Conservation (phyloP, 1,139 yeast species). For the Kazachstania sp. region DNA sequence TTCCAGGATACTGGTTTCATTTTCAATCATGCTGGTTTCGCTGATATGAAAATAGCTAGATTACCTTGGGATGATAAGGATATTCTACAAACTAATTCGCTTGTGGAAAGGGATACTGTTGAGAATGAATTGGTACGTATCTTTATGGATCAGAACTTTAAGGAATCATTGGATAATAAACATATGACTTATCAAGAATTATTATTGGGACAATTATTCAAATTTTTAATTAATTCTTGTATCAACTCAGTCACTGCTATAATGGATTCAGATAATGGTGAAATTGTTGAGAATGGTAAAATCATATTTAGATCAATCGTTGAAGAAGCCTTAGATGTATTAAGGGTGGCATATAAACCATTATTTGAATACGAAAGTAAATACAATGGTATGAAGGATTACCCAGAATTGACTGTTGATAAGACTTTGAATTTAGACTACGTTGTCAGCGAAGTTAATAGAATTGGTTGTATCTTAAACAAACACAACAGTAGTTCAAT, state of each 20-base stretch:
- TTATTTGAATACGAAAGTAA: constrained; percentile 25
- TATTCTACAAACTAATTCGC: constrained; percentile 18
- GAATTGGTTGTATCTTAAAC: constrained; percentile 39
- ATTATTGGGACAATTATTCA: constrained; percentile 58
- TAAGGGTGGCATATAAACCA: constrained; percentile 27
- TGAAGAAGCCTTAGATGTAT: constrained; percentile 39
- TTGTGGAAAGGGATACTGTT: constrained; percentile 12
- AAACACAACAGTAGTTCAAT: constrained; percentile 70
- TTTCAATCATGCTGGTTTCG: constrained; percentile 61
- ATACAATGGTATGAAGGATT: constrained; percentile 28
- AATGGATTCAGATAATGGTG: constrained; percentile 69
- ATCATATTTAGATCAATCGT: constrained; percentile 42
- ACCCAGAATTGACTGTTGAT: constrained; percentile 21
- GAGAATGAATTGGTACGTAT: constrained; percentile 23
- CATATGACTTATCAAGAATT: constrained; percentile 47
- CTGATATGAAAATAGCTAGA: constrained; percentile 47
- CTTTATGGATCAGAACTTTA: constrained; percentile 23
- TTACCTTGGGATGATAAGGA: constrained; percentile 30
- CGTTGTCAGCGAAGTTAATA: constrained; percentile 39
- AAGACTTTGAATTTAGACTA: constrained; percentile 37
- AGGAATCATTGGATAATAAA: constrained; percentile 36
- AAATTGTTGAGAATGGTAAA: constrained; percentile 38
- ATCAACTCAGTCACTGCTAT: constrained; percentile 78
- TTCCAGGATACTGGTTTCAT: constrained; percentile 30
- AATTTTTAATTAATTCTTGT: constrained; percentile 70